Base-by-base conservation (phyloP, 257 asterid genomes). In the Jasminum sambac region DNA sequence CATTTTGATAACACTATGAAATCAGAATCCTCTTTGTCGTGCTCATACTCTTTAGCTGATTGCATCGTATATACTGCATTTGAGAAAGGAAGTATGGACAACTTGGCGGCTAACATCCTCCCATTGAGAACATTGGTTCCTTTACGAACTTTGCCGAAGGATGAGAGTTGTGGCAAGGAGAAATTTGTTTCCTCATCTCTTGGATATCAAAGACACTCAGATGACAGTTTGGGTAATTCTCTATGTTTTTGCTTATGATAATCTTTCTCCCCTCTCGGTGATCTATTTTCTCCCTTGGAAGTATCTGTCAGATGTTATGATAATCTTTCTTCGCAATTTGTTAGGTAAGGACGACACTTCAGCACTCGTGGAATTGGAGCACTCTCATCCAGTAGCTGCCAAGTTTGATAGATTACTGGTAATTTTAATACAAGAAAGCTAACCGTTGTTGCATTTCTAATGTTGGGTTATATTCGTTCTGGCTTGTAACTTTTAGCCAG, bases 371-470 rank as follows among this genome's bases (percentile, higher is more conserved):
- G 83, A 78, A 73, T 74, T 87, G 88, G 89, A 81, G 40, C 86
- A 68, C 42, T 77, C 80, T 74, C 84, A 79, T 83, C 85, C 85
- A 23, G 84, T 74, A 73, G 84, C 63, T 84, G 78, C 88, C 74
- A 83, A 81, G 86, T 88, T 91, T 80, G 97, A 87, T 71, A 82
- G 96, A 71, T 82, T 91, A 69, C 73, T 94, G 96, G 99, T 94
- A 85, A 86, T 92, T 63, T 70, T 65, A 70, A 66, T 62, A 21
- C 68, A 64, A 43, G 76, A 21, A 52, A 48, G 66, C 71, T 55
- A 71, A 63, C 64, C 50, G 59, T 64, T 42, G 69, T 55, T 21
- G 36, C 58, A 40, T 68, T 60, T 64, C 64, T 62, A 42, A 72
- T 76, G 61, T 58, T 57, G 50, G 62, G 3, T 23, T 19, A 23